phyloP scores from a whole-genome alignment of 2,329 filamentous ascomycete genomes.

The Leptodontidium sp. region DNA sequence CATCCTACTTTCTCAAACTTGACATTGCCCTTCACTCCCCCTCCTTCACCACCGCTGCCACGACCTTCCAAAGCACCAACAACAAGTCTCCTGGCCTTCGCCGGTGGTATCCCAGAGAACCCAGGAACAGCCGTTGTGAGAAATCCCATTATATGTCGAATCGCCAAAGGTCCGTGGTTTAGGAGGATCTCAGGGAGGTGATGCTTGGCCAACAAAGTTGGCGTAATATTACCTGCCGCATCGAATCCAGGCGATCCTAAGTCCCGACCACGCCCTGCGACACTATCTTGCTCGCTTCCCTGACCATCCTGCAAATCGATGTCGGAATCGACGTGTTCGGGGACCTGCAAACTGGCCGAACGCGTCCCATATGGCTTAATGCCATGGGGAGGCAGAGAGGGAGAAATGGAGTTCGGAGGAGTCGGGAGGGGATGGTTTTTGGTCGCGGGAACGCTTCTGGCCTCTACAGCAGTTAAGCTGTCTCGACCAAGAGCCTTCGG shows the following conservation, averaged over 20 bases:
- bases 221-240: slow-evolving; percentile 82
- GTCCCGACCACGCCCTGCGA: slow-evolving; percentile 31
- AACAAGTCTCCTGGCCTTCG: slow-evolving; percentile 89
- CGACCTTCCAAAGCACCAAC: slow-evolving; percentile 91
- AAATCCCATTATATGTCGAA: slow-evolving; percentile 94
- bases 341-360: slow-evolving; percentile 47
- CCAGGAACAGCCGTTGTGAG: slow-evolving; percentile 92
- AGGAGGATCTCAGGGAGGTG: slow-evolving; percentile 92
- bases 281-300: slow-evolving; percentile 46
- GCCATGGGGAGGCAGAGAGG: slow-evolving; percentile 82
- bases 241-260: slow-evolving; percentile 60
- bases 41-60: slow-evolving; percentile 62
- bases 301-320: slow-evolving; percentile 81
- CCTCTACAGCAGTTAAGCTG: slow-evolving; percentile 78
- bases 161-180: slow-evolving; percentile 88
- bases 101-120: slow-evolving; percentile 86
- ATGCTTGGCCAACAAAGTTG: slow-evolving; percentile 84
- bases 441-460: slow-evolving; percentile 62
- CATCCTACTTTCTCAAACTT: slow-evolving; percentile 96
- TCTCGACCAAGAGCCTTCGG: slow-evolving; percentile 68
- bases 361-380: slow-evolving; percentile 68
- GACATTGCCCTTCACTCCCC: slow-evolving; percentile 73
- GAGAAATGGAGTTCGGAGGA: slow-evolving; percentile 95
- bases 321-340: slow-evolving; percentile 81
- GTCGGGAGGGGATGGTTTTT: slow-evolving; percentile 78